Percentiles rank a stretch among this genome's conserved stretches.
Evolutionary conservation across 2,329 filamentous ascomycete species (phyloP).

Genomic region (Phyllosticta capitalensis): DNA sequence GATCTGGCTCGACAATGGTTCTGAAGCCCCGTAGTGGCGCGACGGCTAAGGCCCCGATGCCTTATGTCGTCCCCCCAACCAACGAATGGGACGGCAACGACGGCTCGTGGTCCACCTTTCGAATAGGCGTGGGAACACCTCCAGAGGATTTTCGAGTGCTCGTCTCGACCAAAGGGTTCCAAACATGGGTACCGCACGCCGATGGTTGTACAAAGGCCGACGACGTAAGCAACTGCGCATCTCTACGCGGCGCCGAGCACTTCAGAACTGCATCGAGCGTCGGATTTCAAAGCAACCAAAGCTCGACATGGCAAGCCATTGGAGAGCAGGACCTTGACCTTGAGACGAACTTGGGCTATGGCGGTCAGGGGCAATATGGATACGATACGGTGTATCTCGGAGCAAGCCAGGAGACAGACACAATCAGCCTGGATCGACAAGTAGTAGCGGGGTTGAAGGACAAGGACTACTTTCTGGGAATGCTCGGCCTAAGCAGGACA

Average conservation of each 20-base stretch:
- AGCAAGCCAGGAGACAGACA: slow-evolving; percentile 14
- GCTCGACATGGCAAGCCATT: slow-evolving; percentile 24
- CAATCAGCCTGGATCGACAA: slow-evolving; percentile 19
- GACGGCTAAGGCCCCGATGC: background rate
- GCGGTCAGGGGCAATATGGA: slow-evolving; percentile 22
- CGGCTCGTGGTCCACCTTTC: slow-evolving; percentile 34
- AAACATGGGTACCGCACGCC: slow-evolving; percentile 24
- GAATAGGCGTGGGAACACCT: slow-evolving; percentile 30
- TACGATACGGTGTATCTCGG: slow-evolving; percentile 23
- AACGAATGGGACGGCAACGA: slow-evolving; percentile 31
- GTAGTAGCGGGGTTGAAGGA: slow-evolving; percentile 23
- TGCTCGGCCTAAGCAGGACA: background rate
- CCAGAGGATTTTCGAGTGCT: slow-evolving; percentile 30
- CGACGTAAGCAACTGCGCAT: slow-evolving; percentile 18
- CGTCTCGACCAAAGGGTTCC: slow-evolving; percentile 24
- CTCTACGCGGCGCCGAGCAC: slow-evolving; percentile 21
- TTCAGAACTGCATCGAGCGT: slow-evolving; percentile 22
- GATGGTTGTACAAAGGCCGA: slow-evolving; percentile 24
- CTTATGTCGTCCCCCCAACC: slow-evolving; percentile 1
- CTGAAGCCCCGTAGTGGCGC: background rate
- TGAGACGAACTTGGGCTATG: slow-evolving; percentile 22
- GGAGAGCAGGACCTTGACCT: slow-evolving; percentile 26
- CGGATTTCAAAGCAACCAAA: slow-evolving; percentile 23
- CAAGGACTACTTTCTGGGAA: slow-evolving; percentile 20
- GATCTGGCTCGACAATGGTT: background rate